These are phyloP conservation scores for Carex parvula DNA, from an alignment of 176 grass and related monocot species.

Conservation along the genomic window DNA sequence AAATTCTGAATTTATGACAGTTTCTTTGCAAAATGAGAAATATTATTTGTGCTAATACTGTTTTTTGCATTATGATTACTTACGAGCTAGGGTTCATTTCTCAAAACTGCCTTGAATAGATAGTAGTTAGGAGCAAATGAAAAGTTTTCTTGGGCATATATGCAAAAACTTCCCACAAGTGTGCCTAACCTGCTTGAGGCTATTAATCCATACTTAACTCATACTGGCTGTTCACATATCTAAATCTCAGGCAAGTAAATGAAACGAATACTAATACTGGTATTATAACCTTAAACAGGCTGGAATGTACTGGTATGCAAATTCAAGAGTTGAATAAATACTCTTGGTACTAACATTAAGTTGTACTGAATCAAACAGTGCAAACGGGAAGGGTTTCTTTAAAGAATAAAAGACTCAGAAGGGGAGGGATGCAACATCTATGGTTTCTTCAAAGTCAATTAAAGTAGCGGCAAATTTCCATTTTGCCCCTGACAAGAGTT, in stretches of 20 bases:
- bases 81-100: neutral
- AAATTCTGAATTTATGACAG: neutral
- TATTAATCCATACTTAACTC: too few species aligned
- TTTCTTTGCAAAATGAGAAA: neutral
- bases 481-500: conserved; percentile 98
- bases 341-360: neutral
- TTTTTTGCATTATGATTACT: neutral
- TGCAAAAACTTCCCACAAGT: too few species aligned
- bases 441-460: conserved; percentile 80
- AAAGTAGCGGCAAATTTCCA: conserved; percentile 99
- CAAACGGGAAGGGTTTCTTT: conserved; percentile 96
- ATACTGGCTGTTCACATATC: neutral
- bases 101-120: neutral
- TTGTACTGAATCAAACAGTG: conserved; percentile 47
- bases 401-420: conserved; percentile 96
- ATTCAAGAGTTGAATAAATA: neutral
- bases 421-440: conserved; percentile 99
- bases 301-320: neutral
- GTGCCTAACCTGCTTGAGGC: too few species aligned
- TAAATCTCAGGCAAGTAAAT: neutral
- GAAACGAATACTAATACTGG: neutral
- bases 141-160: too few species aligned
- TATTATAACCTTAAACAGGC: neutral
- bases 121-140: neutral
- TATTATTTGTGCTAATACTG: neutral